Evolutionary conservation across 2,329 filamentous ascomycete species (phyloP).

Genomic region (Aspergillus piperis): DNA sequence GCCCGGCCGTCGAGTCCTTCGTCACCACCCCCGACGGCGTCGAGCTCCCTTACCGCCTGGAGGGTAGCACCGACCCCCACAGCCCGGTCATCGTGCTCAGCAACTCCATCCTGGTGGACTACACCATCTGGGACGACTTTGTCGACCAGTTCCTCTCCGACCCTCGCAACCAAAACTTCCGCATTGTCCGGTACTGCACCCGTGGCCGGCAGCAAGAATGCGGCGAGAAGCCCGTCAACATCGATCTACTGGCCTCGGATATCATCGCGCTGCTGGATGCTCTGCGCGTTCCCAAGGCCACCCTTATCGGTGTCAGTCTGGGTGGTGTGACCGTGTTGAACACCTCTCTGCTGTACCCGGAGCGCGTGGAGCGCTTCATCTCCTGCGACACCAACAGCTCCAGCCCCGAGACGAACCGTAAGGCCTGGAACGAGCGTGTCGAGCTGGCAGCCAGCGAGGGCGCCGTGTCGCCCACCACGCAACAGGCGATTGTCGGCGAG

Average conservation of each 20-base stretch:
- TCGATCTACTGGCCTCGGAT: conserved; percentile 70
- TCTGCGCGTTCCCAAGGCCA: conserved; percentile 67
- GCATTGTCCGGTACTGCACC: conserved; percentile 74
- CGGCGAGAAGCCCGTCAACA: conserved; percentile 51
- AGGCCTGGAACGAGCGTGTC: conserved; percentile 78
- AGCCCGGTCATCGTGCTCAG: conserved; percentile 74
- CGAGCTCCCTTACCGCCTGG: conserved; percentile 70
- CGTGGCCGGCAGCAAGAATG: conserved; percentile 63
- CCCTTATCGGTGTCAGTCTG: conserved; percentile 75
- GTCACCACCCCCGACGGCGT: conserved; percentile 70
- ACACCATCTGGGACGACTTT: conserved; percentile 79
- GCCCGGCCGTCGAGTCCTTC: conserved; percentile 64
- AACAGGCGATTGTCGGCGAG: conserved; percentile 60
- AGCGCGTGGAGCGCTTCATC: conserved; percentile 62
- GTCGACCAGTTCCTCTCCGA: conserved; percentile 60
- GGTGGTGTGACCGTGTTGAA: conserved; percentile 78
- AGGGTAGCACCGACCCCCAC: conserved; percentile 66
- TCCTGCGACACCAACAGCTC: conserved; percentile 77
- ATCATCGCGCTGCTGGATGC: conserved; percentile 66
- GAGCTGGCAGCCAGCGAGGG: conserved; percentile 63
- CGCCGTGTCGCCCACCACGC: conserved; percentile 33
- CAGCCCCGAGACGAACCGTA: conserved; percentile 71
- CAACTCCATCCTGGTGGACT: conserved; percentile 78
- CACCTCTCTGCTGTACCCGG: conserved; percentile 67
- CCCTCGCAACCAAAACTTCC: conserved; percentile 60